Percentiles rank a stretch among this genome's conserved stretches.
Conservation (phyloP, 495 filamentous ascomycete genomes). For the Chaetomium cochliodes region DNA sequence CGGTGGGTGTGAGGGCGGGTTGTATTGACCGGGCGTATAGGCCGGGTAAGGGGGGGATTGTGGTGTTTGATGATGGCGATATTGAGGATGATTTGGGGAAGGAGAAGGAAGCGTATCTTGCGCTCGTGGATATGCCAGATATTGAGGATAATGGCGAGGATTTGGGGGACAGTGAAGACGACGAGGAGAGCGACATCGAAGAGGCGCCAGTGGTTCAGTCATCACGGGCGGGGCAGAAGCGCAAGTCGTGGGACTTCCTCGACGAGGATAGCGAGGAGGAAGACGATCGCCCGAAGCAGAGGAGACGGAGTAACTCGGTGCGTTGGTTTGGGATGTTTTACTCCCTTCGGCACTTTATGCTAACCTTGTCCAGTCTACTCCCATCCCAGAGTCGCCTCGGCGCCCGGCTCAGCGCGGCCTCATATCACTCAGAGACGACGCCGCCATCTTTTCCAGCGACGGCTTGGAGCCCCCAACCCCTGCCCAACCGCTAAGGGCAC, state of each 20-base stretch:
- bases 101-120: slow-evolving; percentile 79
- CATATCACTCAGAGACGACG: slow-evolving; percentile 46
- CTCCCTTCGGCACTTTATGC: slow-evolving; percentile 12
- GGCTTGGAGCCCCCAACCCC: slow-evolving; percentile 50
- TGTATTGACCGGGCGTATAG: slow-evolving; percentile 67
- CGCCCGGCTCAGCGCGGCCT: slow-evolving; percentile 52
- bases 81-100: slow-evolving; percentile 78
- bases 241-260: slow-evolving; percentile 78
- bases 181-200: slow-evolving; percentile 39
- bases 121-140: slow-evolving; percentile 84
- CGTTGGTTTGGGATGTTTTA: slow-evolving; percentile 26
- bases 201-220: slow-evolving; percentile 25
- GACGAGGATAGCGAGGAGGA: slow-evolving; percentile 70
- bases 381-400: slow-evolving; percentile 51
- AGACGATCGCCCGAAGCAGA: slow-evolving; percentile 68
- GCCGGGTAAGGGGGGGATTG: slow-evolving; percentile 76
- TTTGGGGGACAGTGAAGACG: slow-evolving; percentile 43
- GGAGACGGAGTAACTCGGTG: slow-evolving; percentile 85
- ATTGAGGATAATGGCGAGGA: slow-evolving; percentile 60
- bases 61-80: slow-evolving; percentile 95
- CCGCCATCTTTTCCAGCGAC: slow-evolving; percentile 43
- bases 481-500: slow-evolving; percentile 58
- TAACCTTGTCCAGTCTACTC: slow-evolving; percentile 55
- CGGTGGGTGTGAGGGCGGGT: slow-evolving; percentile 57
- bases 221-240: slow-evolving; percentile 57